Percentiles rank a stretch among this genome's conserved stretches.
Conservation (phyloP, 306 rosid genomes). For the Amphicarpaea edgeworthii region DNA sequence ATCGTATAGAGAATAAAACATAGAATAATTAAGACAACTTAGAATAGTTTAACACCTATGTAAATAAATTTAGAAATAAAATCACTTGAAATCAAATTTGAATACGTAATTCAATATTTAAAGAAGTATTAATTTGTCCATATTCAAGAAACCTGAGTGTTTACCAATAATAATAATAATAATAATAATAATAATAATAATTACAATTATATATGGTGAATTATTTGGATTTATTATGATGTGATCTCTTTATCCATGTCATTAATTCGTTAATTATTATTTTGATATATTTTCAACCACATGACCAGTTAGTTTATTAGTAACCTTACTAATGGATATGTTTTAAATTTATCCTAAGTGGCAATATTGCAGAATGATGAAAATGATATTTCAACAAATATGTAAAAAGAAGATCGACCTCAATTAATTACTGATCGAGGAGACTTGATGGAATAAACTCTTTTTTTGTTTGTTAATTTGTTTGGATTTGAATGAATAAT, state of each 20-base stretch:
- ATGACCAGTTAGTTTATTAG: not conserved
- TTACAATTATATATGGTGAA: not conserved
- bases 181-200: not conserved
- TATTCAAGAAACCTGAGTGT: not conserved
- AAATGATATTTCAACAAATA: conserved; percentile 3
- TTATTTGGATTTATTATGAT: not conserved
- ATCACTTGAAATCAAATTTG: not conserved
- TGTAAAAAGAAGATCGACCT: not conserved
- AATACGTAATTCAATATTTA: not conserved
- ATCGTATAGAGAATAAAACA: not conserved
- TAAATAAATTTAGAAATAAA: not conserved
- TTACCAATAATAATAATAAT: not conserved
- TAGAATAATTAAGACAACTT: not conserved
- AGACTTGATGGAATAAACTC: not conserved
- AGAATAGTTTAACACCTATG: not conserved
- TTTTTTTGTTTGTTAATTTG: not conserved
- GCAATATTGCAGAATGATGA: not conserved
- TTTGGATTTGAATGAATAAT: not conserved
- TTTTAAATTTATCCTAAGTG: not conserved
- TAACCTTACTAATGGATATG: not conserved
- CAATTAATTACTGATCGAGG: not conserved
- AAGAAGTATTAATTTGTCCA: conserved; percentile 5
- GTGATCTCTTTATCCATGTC: conserved; percentile 3
- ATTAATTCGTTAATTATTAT: not conserved
- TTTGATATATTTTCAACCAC: not conserved